Conservation (phyloP, 1,284 basidiomycete genomes). For the Puccinia coronata region DNA sequence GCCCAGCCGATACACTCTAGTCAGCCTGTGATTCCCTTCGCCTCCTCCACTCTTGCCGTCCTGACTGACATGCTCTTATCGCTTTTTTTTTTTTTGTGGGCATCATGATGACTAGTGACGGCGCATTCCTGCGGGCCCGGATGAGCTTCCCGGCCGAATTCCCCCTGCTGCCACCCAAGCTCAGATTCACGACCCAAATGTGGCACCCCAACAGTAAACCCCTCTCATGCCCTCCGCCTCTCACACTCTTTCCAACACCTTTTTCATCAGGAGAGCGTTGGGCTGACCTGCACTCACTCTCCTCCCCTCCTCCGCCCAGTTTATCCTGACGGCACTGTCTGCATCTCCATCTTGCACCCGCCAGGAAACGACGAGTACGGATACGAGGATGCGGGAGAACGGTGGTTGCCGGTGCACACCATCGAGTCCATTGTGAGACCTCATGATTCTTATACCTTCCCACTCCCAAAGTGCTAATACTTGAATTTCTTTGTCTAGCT, state of each 20-base stretch:
- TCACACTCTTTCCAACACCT: not conserved
- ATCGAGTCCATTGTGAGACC: slow-evolving; percentile 90
- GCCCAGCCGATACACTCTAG: slow-evolving; percentile 86
- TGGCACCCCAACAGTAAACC: slow-evolving; percentile 65
- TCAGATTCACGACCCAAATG: slow-evolving; percentile 59
- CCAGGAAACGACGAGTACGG: slow-evolving; percentile 98
- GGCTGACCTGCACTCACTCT: too few species aligned
- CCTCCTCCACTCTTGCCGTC: not conserved
- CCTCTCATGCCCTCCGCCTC: too few species aligned
- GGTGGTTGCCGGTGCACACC: slow-evolving; percentile 96
- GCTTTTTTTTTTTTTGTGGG: slow-evolving; percentile 17
- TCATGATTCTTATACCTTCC: not conserved
- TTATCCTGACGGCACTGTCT: slow-evolving; percentile 42
- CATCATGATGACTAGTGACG: slow-evolving; percentile 82
- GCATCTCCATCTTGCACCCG: slow-evolving; percentile 65
- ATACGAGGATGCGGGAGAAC: slow-evolving; percentile 93
- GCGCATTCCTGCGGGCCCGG: slow-evolving; percentile 85
- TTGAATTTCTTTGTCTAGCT: slow-evolving; percentile 7
- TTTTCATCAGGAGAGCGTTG: not conserved
- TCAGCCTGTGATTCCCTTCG: slow-evolving; percentile 60
- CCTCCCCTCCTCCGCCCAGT: too few species aligned
- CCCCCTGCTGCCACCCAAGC: slow-evolving; percentile 55
- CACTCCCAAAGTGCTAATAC: not conserved
- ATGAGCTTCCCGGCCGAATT: slow-evolving; percentile 79
- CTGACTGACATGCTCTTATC: not conserved